Evolutionary conservation across 2,329 filamentous ascomycete species (phyloP), one percentile per base, ranked within the genome.

Genomic region (Dothistroma pini): DNA sequence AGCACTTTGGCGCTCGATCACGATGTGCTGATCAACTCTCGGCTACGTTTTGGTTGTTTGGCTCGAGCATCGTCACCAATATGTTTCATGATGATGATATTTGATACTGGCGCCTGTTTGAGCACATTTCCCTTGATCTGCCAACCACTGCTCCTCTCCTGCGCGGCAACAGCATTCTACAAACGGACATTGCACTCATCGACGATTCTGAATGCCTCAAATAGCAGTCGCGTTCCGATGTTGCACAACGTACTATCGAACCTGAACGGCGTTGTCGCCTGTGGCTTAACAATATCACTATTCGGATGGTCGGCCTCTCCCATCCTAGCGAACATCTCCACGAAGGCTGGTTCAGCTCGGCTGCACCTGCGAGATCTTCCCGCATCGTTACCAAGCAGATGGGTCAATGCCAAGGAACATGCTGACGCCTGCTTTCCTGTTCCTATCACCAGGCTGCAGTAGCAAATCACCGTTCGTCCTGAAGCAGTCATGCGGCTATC

Each of bases 1-100:
- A 22, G 57, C 35, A 25, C 25, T 32, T 48, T 54, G 49, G 16
- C 44, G 55, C 44, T 38, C 21, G 55, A 57, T 57, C 55, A 57
- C 8, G 38, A 56, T 48, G 25, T 50, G 25, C 55, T 35, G 25
- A 32, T 57, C 31, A 29, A 25, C 31, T 41, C 14, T 14, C 12
- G 34, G 35, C 35, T 29, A 31, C 38, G 38, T 22, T 41, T 3
- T 55, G 32, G 50, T 10, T 32, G 41, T 32, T 14, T 32, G 35
- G 38, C 41, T 47, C 54, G 54, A 51, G 35, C 38, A 56, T 44
- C 54, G 54, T 56, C 38, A 56, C 48, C 19, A 48, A 19, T 32
- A 29, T 48, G 54, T 32, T 56, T 47, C 54, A 48, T n/a, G n/a
- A n/a, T n/a, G 31, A 32, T 10, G 35, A 56, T 56, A 48, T 56